Evolutionary conservation across 768 basidiomycete species (phyloP).

Genomic region (Pleurotus djamor): DNA sequence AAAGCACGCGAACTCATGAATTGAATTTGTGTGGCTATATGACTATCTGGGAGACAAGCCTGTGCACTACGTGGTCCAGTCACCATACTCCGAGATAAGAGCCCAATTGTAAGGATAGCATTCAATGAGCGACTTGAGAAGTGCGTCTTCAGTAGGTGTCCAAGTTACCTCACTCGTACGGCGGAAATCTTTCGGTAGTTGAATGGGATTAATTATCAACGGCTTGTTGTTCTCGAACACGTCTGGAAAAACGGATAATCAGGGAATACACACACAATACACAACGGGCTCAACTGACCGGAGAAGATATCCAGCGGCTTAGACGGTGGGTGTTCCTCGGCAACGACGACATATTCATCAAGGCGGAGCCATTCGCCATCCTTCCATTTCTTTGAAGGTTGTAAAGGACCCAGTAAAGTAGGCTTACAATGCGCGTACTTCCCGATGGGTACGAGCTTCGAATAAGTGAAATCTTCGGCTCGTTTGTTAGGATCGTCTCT

Average conservation of each 20-base stretch:
- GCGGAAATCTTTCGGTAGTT: slow-evolving; percentile 38
- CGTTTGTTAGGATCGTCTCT: slow-evolving; percentile 74
- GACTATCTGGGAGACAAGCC: too few species aligned
- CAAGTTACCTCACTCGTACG: slow-evolving; percentile 46
- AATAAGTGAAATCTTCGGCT: slow-evolving; percentile 74
- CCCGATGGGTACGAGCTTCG: slow-evolving; percentile 73
- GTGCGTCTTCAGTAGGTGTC: slow-evolving; percentile 73
- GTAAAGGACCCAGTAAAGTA: slow-evolving; percentile 78
- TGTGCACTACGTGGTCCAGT: too few species aligned
- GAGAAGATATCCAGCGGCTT: slow-evolving; percentile 46
- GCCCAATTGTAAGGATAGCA: slow-evolving; percentile 88
- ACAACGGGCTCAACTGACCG: slow-evolving; percentile 32
- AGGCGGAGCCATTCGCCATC: slow-evolving; percentile 62
- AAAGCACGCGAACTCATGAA: too few species aligned
- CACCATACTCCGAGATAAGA: too few species aligned
- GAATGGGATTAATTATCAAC: slow-evolving; percentile 22
- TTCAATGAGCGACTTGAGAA: slow-evolving; percentile 69
- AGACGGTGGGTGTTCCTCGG: slow-evolving; percentile 38
- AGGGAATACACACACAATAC: background rate
- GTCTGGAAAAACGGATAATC: slow-evolving; percentile 24
- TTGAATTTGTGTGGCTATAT: too few species aligned
- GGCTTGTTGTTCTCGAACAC: slow-evolving; percentile 35
- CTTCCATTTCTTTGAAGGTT: slow-evolving; percentile 76
- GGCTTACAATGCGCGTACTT: slow-evolving; percentile 82
- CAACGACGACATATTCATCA: slow-evolving; percentile 52